These are phyloP conservation scores for Thraustochytrium striatum DNA, from an alignment of 352 stramenopile species.

Conservation along the genomic window DNA sequence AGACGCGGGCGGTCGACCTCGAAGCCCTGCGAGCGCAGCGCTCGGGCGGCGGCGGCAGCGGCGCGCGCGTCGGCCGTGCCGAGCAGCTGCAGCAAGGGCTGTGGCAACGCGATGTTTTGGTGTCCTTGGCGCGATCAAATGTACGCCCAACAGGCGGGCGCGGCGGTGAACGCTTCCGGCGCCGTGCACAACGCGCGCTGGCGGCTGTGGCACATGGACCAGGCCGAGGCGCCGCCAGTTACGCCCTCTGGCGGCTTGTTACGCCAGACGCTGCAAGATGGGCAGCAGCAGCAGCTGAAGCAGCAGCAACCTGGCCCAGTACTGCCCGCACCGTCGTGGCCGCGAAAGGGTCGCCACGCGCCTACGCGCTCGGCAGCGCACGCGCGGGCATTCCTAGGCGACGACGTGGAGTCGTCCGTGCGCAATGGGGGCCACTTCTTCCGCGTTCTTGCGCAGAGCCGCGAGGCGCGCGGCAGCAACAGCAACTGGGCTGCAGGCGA, in stretches of 20 bases:
- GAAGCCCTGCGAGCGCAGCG: no score
- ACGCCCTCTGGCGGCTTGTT: not conserved
- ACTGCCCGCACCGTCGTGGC: not conserved
- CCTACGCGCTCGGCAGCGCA: not conserved
- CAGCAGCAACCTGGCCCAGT: not conserved
- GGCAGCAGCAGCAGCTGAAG: no score
- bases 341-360: not conserved
- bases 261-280: no score
- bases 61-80: no score
- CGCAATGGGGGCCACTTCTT: no score
- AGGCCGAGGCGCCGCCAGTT: not conserved
- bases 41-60: no score
- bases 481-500: no score
- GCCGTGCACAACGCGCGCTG: not conserved
- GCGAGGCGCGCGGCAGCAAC: no score
- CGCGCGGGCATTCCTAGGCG: not conserved
- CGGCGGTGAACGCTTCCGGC: not conserved
- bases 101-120: not conserved
- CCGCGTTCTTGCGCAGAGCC: no score
- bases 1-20: no score
- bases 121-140: not conserved
- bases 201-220: not conserved
- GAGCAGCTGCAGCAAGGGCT: not conserved
- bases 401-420: not conserved
- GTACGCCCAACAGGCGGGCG: not conserved